Base-by-base conservation (phyloP, 2,329 filamentous ascomycete species). In the Sarocladium kiliense region DNA sequence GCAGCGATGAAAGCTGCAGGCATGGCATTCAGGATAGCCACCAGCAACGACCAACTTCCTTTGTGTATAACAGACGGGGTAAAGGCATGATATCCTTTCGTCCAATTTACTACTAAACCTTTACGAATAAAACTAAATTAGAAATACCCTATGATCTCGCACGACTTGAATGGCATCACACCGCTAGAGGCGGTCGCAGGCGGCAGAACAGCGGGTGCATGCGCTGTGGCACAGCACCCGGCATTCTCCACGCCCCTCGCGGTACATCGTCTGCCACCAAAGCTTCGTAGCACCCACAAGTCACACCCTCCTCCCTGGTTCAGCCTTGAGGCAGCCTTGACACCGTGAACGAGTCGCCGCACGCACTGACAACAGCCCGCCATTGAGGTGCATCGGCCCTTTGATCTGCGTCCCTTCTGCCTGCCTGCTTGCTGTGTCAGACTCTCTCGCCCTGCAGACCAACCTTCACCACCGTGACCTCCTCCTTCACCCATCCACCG, bases 241-340 rank as follows among this genome's bases (percentile, higher is more conserved):
- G 7, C 44, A 49, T 3, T 16, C 25, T 49, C 44, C 44, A 49
- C 25, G 19, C 25, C 10, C 44, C 44, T 12, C 25, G 7, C 25
- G 26, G 44, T 32, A 32, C 44, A 30, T 49, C 23, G 10, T 44
- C 41, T 16, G 3, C 16, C 41, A 25, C 41, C 18, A 5, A 25
- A 44, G 6, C 16, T n/a, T 12, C 25, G 5, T 6, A 21, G 18
- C 25, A 21, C 10, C 7, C 21, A 6, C 23, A 47, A 27, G 44
- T 27, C 23, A 30, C 21, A 9, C 41, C 23, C 18, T 30, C 41
- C 21, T 21, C 4, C 41, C 12, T 23, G 44, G 26, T 49, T 32
- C 44, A 49, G 44, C 44, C 44, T 49, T n/a, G 18, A 30, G 6
- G 11, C 47, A 51, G 47, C 47, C 47, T 51, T 36, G 47, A 51